These are phyloP conservation scores for Ligustrum vulgare DNA, from an alignment of 257 asterid genomes.

Conservation along the genomic window DNA sequence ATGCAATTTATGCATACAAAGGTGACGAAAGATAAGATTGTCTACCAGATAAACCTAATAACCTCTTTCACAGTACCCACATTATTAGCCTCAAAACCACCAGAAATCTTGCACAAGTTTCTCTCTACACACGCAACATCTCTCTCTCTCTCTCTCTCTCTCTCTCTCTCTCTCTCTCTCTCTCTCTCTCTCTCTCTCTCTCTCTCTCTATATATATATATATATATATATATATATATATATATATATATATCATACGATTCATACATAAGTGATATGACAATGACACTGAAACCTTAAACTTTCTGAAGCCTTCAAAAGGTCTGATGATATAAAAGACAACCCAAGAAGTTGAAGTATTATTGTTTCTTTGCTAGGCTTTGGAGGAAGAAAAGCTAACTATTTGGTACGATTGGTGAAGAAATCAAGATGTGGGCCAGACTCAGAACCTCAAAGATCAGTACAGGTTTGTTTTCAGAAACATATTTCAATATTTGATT, in stretches of 20 bases:
- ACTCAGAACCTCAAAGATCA: constrained; percentile 31
- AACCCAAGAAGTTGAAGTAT: constrained; percentile 22
- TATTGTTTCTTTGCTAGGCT: not conserved
- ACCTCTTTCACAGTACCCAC: constrained; percentile 6
- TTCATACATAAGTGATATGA: no score
- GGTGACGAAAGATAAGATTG: constrained; percentile 13
- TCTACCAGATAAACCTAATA: constrained; percentile 9
- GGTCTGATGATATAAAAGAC: constrained; percentile 36
- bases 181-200: no score
- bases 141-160: no score
- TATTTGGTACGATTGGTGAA: constrained; percentile 3
- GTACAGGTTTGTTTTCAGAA: constrained; percentile 29
- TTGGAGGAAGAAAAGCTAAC: not conserved
- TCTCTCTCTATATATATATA: no score
- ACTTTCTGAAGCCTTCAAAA: constrained; percentile 35
- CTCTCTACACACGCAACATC: constrained; percentile 12
- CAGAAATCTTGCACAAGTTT: not conserved
- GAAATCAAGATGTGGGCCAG: constrained; percentile 47
- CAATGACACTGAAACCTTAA: constrained; percentile 28
- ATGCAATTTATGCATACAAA: constrained; percentile 33
- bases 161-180: not conserved
- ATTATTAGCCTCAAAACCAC: no score
- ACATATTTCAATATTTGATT: no score
- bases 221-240: not conserved
- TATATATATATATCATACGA: not conserved